Conservation (phyloP, 106 monocot genomes). For the Dioscorea dumetorum region DNA sequence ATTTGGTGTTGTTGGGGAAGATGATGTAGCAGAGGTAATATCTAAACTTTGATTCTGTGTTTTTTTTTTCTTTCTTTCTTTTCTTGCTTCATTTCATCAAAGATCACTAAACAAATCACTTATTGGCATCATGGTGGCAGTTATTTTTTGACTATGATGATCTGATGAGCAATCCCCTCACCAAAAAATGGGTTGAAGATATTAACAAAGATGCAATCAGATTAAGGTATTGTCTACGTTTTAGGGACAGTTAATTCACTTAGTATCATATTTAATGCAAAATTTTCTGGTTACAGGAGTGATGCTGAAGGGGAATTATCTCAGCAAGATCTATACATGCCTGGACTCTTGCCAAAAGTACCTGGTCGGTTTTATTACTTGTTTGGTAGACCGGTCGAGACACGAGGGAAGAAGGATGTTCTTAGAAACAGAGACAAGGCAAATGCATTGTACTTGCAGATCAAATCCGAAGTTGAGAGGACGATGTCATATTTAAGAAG, state of each 20-base stretch:
- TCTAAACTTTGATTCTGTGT: not conserved
- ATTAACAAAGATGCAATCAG: constrained; percentile 30
- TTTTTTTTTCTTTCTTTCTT: not conserved
- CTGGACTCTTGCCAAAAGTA: constrained; percentile 60
- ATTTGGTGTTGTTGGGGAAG: constrained; percentile 95
- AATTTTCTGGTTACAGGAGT: constrained; percentile 22
- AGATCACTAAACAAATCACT: not conserved
- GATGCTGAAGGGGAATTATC: constrained; percentile 44
- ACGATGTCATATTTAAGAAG: constrained; percentile 58
- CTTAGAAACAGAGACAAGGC: constrained; percentile 41
- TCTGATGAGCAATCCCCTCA: constrained; percentile 41
- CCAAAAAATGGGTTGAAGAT: constrained; percentile 40
- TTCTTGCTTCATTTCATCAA: not conserved
- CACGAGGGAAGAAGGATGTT: constrained; percentile 37
- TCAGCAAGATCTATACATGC: constrained; percentile 56
- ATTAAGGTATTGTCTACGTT: constrained; percentile 48
- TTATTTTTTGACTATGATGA: constrained; percentile 88
- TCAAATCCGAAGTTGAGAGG: constrained; percentile 70
- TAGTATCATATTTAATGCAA: too few species aligned
- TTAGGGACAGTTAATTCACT: not conserved
- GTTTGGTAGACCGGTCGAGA: constrained; percentile 86
- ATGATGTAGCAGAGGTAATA: constrained; percentile 72
- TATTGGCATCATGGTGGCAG: constrained; percentile 23
- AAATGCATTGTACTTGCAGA: constrained; percentile 45
- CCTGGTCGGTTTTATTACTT: constrained; percentile 94